Evolutionary conservation across 805 yeast genomes (phyloP).

Genomic region (Metschnikowia henanensis): DNA sequence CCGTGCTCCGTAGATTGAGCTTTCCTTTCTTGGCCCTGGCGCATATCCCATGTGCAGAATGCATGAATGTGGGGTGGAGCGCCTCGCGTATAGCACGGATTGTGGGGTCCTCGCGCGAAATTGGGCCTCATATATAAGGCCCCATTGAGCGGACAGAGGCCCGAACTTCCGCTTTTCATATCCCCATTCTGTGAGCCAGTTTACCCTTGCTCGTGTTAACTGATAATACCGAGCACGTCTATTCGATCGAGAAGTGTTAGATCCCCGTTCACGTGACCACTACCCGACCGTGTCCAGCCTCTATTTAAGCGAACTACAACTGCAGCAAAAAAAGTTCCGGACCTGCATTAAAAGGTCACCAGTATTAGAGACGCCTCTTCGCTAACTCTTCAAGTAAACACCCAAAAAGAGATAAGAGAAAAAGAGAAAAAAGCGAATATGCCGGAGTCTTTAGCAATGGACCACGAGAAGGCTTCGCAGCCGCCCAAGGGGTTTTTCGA

Average conservation of each 20-base stretch:
- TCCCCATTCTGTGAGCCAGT: not conserved
- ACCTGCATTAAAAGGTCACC: not conserved
- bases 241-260: no score
- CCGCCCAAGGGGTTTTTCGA: conserved; percentile 23
- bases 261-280: no score
- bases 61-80: conserved; percentile 5
- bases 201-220: no score
- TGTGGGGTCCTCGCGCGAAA: conserved; percentile 9
- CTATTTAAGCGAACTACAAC: no score
- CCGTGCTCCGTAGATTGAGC: not conserved
- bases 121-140: conserved; percentile 3
- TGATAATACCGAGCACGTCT: no score
- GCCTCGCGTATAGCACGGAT: not conserved
- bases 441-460: conserved; percentile 21
- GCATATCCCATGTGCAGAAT: conserved; percentile 3
- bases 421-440: conserved; percentile 2
- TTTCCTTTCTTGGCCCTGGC: conserved; percentile 2
- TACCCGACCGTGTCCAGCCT: no score
- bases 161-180: not conserved
- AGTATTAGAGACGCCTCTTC: not conserved
- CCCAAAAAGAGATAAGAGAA: not conserved
- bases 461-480: conserved; percentile 21
- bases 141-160: not conserved
- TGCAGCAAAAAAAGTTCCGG: not conserved
- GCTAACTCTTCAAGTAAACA: not conserved